Base-by-base conservation (phyloP, 345 rosid genomes). In the Chamaenerion angustifolium region DNA sequence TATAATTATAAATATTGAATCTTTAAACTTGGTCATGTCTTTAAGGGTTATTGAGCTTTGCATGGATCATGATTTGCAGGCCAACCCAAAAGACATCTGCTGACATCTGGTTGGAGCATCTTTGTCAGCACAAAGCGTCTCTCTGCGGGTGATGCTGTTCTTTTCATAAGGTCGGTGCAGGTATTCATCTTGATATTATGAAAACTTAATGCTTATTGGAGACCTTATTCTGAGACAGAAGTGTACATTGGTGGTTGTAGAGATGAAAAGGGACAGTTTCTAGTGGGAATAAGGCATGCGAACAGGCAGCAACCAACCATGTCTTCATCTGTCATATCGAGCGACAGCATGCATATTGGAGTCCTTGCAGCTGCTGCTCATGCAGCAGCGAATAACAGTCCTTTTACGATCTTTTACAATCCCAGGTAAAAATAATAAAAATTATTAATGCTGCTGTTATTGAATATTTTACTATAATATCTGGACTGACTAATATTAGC, bases 361-460 rank as follows among this genome's bases (percentile, higher is more conserved):
- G 77, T 92, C 61, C 98, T 92, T 61, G 98, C 96, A 52, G 98
- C 96, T 51, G 98, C 96, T 23, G 96, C 98, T 71, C 98, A 92
- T 71, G 98, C 98, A 10, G 94, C 90, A 35, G 88, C 95, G 16
- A 92, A 92, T 55, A 77, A 72, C 64, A 92, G 96, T 52, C 96
- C 95, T 2, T 92, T 92, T 60, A 84, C 83, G 45, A 71, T 92
- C 56, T 92, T 92, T 57, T 92, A 78, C 67, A 92, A 92, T 72
- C 98, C 98, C 13, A 92, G 98, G 98, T 90, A 57, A 31, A 31
- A 8, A 31, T 1, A 31, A 31, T 31, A 31, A 31, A 31, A 31
- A 31, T 8, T 5, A 5, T 31, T 7, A 31, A 5, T 31, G 37
- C 37, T 31, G 37, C 37, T 31, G 37, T 31, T 21, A 21, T 31